A percentile compares a stretch with the other conserved stretches of the same genome.
phyloP scores from a whole-genome alignment of 345 rosid genomes.

The Bruguiera parviflora region DNA sequence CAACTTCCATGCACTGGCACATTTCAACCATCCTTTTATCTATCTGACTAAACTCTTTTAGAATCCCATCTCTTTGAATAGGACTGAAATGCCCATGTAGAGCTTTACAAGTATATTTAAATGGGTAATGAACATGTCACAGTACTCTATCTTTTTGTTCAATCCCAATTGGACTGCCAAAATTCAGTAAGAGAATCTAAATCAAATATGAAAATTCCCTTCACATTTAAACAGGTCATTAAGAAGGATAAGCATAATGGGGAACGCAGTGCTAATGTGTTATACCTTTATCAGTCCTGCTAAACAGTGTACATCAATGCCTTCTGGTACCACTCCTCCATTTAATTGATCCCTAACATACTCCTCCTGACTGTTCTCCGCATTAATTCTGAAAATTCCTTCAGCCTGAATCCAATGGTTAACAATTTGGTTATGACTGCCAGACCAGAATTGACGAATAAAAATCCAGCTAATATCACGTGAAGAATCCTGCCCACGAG shows the following conservation, averaged over 20 bases:
- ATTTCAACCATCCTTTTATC: neutral
- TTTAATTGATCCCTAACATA: conserved; percentile 33
- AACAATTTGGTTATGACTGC: neutral
- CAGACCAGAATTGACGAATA: neutral
- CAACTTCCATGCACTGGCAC: too few species aligned
- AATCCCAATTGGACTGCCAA: too few species aligned
- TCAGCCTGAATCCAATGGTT: conserved; percentile 27
- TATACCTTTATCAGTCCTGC: conserved; percentile 37
- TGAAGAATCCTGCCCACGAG: neutral
- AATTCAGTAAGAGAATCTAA: neutral
- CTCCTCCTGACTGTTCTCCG: conserved; percentile 36
- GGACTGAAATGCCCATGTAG: neutral
- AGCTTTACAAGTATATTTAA: neutral
- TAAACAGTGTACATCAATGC: conserved; percentile 31
- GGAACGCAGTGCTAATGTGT: neutral
- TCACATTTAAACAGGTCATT: neutral
- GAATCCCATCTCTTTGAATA: neutral
- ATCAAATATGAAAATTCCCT: neutral
- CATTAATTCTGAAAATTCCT: conserved; percentile 35
- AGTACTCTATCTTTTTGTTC: neutral
- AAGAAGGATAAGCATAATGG: neutral
- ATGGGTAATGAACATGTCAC: neutral
- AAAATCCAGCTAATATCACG: neutral
- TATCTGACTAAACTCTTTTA: too few species aligned
- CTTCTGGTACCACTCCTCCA: conserved; percentile 31